Percentiles rank a stretch among this genome's conserved stretches.
These are phyloP conservation scores for Gynandropsis gynandra DNA, from an alignment of 345 rosid genomes.

Conservation along the genomic window DNA sequence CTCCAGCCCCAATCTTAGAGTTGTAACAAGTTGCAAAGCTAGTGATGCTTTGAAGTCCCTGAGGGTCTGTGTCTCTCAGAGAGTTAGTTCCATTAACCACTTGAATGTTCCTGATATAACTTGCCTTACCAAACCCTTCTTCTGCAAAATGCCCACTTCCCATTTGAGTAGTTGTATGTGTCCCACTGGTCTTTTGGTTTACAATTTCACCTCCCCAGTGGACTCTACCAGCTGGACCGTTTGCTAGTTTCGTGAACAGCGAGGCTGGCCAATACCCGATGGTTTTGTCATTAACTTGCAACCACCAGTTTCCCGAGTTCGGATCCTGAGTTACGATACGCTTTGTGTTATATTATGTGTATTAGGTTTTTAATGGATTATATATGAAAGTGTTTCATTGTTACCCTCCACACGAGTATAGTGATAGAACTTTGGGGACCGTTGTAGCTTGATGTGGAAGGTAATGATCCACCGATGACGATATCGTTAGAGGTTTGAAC, in stretches of 20 bases:
- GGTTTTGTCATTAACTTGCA: conserved; percentile 14
- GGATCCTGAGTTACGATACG: conserved; percentile 20
- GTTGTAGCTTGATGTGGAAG: conserved; percentile 15
- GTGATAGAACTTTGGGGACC: conserved; percentile 10
- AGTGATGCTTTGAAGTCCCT: conserved; percentile 24
- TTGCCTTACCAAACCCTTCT: conserved; percentile 31
- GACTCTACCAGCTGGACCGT: conserved; percentile 20
- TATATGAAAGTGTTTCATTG: background rate
- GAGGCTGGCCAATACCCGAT: conserved; percentile 40
- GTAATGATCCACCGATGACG: conserved; percentile 12
- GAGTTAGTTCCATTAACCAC: conserved; percentile 35
- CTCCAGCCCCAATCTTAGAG: conserved; percentile 23
- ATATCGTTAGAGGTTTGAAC: conserved; percentile 6
- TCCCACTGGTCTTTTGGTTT: conserved; percentile 7
- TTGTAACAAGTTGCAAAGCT: conserved; percentile 40
- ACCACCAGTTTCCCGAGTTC: conserved; percentile 37
- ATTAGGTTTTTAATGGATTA: background rate
- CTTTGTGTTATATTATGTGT: background rate
- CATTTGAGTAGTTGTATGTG: conserved; percentile 34
- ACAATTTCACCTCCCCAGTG: conserved; percentile 42
- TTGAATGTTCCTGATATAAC: conserved; percentile 27
- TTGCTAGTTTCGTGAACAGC: conserved; percentile 24
- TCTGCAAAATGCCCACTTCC: conserved; percentile 40
- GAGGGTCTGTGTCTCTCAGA: conserved; percentile 26
- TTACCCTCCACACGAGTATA: conserved; percentile 14